These are phyloP conservation scores for Xylariaceae sp. DNA, from an alignment of 2,329 filamentous ascomycete species.

Conservation along the genomic window DNA sequence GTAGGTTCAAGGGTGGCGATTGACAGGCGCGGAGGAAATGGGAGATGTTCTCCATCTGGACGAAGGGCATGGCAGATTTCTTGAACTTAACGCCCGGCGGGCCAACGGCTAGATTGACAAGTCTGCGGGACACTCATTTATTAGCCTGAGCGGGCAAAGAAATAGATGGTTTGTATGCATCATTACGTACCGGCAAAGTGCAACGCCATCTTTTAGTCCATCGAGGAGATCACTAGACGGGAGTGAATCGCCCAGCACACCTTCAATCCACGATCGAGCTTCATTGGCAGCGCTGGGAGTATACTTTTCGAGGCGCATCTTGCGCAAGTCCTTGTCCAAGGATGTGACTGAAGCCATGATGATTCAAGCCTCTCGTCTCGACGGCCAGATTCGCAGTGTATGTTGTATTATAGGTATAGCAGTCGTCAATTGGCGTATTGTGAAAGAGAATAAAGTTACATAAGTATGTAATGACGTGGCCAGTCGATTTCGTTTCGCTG, in stretches of 20 bases:
- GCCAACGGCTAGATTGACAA: conserved; percentile 78
- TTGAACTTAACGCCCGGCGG: conserved; percentile 87
- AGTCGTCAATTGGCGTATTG: conserved; percentile 3
- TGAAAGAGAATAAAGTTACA: too few species aligned
- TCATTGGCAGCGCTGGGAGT: conserved; percentile 89
- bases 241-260: conserved; percentile 73
- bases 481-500: too few species aligned
- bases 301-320: conserved; percentile 88
- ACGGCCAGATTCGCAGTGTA: not conserved
- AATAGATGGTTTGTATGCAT: conserved; percentile 9
- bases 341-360: conserved; percentile 90
- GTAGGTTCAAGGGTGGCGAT: conserved; percentile 79
- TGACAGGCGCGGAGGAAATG: conserved; percentile 92
- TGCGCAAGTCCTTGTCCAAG: conserved; percentile 93
- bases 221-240: conserved; percentile 78
- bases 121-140: conserved; percentile 49
- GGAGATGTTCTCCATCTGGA: conserved; percentile 99
- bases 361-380: not conserved
- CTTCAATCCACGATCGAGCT: conserved; percentile 83
- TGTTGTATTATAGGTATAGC: conserved; percentile 9
- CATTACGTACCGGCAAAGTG: conserved; percentile 78
- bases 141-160: conserved; percentile 25
- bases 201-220: conserved; percentile 85
- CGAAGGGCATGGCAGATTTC: conserved; percentile 91
- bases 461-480: too few species aligned